phyloP scores from a whole-genome alignment of 257 asterid genomes.

The Solanum paucissectum region DNA sequence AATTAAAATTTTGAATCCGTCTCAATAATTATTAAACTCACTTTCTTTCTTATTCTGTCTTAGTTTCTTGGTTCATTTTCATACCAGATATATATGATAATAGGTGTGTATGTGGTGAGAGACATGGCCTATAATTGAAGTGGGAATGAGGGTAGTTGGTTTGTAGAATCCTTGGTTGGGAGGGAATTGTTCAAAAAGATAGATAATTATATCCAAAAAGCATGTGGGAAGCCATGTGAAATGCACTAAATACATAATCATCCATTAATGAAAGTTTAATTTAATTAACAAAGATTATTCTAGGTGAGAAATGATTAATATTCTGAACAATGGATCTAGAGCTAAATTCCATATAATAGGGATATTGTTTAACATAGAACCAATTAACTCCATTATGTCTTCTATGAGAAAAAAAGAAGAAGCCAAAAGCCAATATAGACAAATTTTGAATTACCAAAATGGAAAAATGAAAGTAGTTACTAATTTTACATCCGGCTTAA shows the following conservation, averaged over 20 bases:
- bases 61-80: not conserved
- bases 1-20: not conserved
- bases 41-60: not conserved
- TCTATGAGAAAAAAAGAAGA: not conserved
- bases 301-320: constrained; percentile 33
- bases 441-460: not conserved
- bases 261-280: not conserved
- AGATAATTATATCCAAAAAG: not conserved
- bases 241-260: constrained; percentile 16
- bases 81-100: not conserved
- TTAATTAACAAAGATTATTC: not conserved
- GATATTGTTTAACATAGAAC: not conserved
- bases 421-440: not conserved
- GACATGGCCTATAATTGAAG: not conserved
- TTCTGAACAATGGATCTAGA: constrained; percentile 20
- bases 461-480: not conserved
- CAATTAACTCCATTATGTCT: not conserved
- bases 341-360: constrained; percentile 5
- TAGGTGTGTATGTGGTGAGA: not conserved
- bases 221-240: constrained; percentile 74
- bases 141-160: not conserved
- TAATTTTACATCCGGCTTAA: not conserved
- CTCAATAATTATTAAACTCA: not conserved
- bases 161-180: constrained; percentile 5
- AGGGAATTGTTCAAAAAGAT: not conserved